These are phyloP conservation scores for Purpureocillium takamizusanense DNA, from an alignment of 2,329 filamentous ascomycete species.

Conservation along the genomic window DNA sequence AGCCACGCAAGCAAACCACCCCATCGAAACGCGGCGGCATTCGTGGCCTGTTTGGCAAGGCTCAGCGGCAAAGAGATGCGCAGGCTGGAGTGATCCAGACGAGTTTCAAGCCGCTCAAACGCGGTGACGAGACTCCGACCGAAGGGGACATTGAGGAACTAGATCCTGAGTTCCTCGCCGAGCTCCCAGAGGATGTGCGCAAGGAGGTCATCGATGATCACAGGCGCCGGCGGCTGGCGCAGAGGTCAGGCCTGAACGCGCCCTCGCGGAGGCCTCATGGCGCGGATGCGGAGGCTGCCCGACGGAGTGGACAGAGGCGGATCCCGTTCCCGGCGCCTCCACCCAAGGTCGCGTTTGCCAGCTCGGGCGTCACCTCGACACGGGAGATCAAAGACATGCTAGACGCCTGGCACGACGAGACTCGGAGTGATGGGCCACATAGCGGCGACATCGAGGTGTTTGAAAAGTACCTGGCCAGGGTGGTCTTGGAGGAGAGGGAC, in stretches of 20 bases:
- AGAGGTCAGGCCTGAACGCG: slow-evolving; percentile 40
- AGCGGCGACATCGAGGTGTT: slow-evolving; percentile 68
- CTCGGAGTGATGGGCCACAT: slow-evolving; percentile 67
- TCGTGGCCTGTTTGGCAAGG: slow-evolving; percentile 30
- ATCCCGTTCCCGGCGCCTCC: slow-evolving; percentile 39
- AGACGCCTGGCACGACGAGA: slow-evolving; percentile 66
- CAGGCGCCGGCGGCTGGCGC: slow-evolving; percentile 43
- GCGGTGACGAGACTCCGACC: slow-evolving; percentile 15
- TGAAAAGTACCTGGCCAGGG: slow-evolving; percentile 59
- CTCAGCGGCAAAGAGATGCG: slow-evolving; percentile 42
- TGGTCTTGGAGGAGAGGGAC: slow-evolving; percentile 69
- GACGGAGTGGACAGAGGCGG: slow-evolving; percentile 27
- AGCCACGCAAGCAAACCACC: slow-evolving; percentile 44
- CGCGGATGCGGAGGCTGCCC: slow-evolving; percentile 12
- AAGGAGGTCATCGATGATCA: slow-evolving; percentile 72
- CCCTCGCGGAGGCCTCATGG: slow-evolving; percentile 15
- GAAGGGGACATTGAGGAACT: slow-evolving; percentile 38
- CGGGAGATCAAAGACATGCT: slow-evolving; percentile 66
- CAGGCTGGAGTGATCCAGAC: slow-evolving; percentile 61
- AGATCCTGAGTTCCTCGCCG: slow-evolving; percentile 67
- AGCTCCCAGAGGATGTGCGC: slow-evolving; percentile 73
- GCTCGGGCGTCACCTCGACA: slow-evolving; percentile 29
- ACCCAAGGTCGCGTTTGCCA: slow-evolving; percentile 36
- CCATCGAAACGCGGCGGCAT: slow-evolving; percentile 55
- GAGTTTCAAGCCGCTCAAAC: slow-evolving; percentile 50